Percentiles rank a stretch among this genome's conserved stretches.
These are phyloP conservation scores for Penicillium diatomitis DNA, from an alignment of 495 filamentous ascomycete genomes.

Conservation along the genomic window DNA sequence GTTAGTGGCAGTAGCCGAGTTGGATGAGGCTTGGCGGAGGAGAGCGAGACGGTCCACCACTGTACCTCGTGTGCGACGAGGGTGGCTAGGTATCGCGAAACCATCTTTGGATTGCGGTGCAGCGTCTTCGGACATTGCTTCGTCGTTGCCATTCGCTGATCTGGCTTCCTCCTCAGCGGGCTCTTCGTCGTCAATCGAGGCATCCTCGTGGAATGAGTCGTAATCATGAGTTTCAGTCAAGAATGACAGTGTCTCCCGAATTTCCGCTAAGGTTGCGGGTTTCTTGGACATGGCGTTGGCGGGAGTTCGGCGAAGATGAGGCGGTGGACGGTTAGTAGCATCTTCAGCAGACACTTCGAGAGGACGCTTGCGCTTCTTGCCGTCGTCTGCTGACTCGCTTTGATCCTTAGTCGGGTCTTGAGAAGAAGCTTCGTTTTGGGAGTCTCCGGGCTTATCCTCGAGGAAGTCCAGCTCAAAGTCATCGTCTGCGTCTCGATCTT, in stretches of 20 bases:
- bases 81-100: constrained; percentile 30
- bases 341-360: constrained; percentile 36
- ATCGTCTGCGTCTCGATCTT: constrained; percentile 72
- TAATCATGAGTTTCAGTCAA: constrained; percentile 68
- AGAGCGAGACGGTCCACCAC: constrained; percentile 78
- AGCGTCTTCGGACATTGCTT: constrained; percentile 26
- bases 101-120: constrained; percentile 19
- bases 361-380: constrained; percentile 48
- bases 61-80: constrained; percentile 41
- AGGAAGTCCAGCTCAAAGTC: constrained; percentile 70
- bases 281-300: constrained; percentile 44
- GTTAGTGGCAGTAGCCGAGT: constrained; percentile 37
- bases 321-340: constrained; percentile 47
- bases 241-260: constrained; percentile 70
- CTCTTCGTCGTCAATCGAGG: constrained; percentile 32
- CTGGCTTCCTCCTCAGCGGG: constrained; percentile 24
- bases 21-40: constrained; percentile 54
- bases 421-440: constrained; percentile 37
- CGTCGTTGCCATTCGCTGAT: constrained; percentile 22
- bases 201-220: constrained; percentile 39
- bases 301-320: constrained; percentile 57
- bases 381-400: constrained; percentile 13
- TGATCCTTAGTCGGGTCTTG: constrained; percentile 31
- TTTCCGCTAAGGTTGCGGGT: constrained; percentile 63
- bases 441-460: constrained; percentile 40